Conservation (phyloP, 805 yeast genomes). For the Ascoidea tarda region DNA sequence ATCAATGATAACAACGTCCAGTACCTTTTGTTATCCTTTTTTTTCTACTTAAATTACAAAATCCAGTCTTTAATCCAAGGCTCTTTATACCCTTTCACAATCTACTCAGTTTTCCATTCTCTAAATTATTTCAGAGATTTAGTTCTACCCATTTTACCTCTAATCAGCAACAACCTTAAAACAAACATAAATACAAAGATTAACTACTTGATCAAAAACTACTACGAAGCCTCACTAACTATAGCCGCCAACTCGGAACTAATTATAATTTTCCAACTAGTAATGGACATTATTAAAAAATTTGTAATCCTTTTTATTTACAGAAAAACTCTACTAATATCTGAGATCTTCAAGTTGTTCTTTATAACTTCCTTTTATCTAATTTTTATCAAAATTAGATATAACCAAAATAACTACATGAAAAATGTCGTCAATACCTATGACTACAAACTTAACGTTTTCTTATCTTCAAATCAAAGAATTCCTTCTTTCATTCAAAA, state of each 20-base stretch:
- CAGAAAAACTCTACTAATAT: slow-evolving; percentile 14
- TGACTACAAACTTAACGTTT: slow-evolving; percentile 25
- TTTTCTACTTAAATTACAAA: slow-evolving; percentile 28
- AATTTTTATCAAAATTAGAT: slow-evolving; percentile 47
- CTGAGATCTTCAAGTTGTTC: slow-evolving; percentile 18
- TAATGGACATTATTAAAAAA: slow-evolving; percentile 29
- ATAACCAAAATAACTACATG: slow-evolving; percentile 39
- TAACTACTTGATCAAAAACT: slow-evolving; percentile 20
- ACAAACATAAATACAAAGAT: slow-evolving; percentile 16
- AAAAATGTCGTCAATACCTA: slow-evolving; percentile 32
- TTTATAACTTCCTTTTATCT: slow-evolving; percentile 30
- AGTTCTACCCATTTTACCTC: slow-evolving; percentile 37
- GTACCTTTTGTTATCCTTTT: slow-evolving; percentile 33
- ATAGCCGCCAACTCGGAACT: slow-evolving; percentile 34
- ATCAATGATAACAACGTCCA: slow-evolving; percentile 36
- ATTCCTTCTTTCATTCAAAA: slow-evolving; percentile 20
- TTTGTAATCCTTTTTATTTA: slow-evolving; percentile 17
- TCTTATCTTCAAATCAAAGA: slow-evolving; percentile 20
- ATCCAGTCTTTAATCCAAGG: slow-evolving; percentile 26
- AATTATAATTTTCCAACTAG: slow-evolving; percentile 23
- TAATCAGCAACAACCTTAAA: slow-evolving; percentile 15
- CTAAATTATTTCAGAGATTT: slow-evolving; percentile 41
- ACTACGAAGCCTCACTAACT: slow-evolving; percentile 27
- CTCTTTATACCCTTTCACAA: slow-evolving; percentile 43
- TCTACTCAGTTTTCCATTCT: slow-evolving; percentile 53